Evolutionary conservation across 2,329 filamentous ascomycete species (phyloP), one percentile per base, ranked within the genome.

Genomic region (Trichoderma polysporum): DNA sequence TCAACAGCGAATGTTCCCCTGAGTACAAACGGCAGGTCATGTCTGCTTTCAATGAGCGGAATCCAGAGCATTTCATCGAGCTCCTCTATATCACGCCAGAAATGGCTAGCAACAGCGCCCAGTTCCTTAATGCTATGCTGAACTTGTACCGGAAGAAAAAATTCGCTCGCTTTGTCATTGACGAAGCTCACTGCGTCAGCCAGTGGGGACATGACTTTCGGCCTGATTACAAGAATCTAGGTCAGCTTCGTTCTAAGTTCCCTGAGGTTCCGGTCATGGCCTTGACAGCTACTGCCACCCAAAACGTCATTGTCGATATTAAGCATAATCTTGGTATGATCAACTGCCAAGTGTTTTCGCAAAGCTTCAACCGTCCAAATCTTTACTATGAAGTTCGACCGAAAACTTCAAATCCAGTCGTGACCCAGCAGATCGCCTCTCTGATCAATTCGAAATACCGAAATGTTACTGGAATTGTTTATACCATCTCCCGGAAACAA

Each of bases 171-270:
- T 88, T 99, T 57, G 95, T 99, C 62, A 97, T 99, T 69, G 95
- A 99, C 72, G 96, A 99, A 80, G 95, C 95, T n/a, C 95, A 99
- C 77, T 99, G 95, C 77, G 94, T 99, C 29, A 98, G 95, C 77
- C 94, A 99, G 82, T 99, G 95, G 95, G 95, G 95, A 0, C 95
- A 99, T 73, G 95, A 99, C 77, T 99, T 99, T 76, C 88, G 96
- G 53, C 94, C 94, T 0, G 94, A 98, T 76, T 99, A 99, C 81
- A 97, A 97, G 78, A 86, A 87, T 33, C 83, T 99, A 4, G 93
- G 94, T 31, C 85, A 88, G 67, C 82, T 97, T 50, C 87, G 94
- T 57, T 77, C 81, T 47, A 87, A 86, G 61, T 94, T 94, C 72
- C 88, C 90, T 0, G 86, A 87, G 2, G 91, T 98, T 3, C 95